Conservation (phyloP, 306 rosid species). For the Adenanthera pavonina region DNA sequence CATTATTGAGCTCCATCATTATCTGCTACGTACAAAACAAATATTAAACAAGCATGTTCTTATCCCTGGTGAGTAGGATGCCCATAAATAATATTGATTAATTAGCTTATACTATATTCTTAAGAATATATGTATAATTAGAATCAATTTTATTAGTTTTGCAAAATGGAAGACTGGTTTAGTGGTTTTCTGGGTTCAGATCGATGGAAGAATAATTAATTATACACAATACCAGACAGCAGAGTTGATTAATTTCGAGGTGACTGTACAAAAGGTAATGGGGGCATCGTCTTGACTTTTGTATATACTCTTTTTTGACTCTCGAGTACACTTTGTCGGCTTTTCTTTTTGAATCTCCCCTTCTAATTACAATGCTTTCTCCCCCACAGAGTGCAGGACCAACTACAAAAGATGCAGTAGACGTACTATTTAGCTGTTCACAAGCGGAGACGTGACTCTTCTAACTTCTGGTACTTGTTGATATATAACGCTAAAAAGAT, state of each 20-base stretch:
- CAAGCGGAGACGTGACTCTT: neutral
- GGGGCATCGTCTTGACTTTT: neutral
- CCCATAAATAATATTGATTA: too few species aligned
- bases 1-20: constrained; percentile 18
- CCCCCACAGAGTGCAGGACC: neutral
- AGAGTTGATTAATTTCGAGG: neutral
- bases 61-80: too few species aligned
- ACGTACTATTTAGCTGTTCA: neutral
- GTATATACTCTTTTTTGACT: neutral
- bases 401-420: too few species aligned
- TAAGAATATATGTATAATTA: too few species aligned
- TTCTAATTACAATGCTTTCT: too few species aligned
- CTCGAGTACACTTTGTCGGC: neutral
- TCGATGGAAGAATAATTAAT: too few species aligned
- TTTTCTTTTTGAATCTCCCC: neutral
- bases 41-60: neutral
- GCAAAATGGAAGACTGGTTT: too few species aligned
- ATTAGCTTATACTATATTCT: too few species aligned
- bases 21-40: neutral
- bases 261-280: neutral
- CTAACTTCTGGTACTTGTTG: neutral
- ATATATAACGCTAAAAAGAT: too few species aligned
- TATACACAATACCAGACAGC: too few species aligned
- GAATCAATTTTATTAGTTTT: too few species aligned
- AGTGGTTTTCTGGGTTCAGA: too few species aligned